Evolutionary conservation across 495 filamentous ascomycete species (phyloP).

Genomic region (Tuber aestivum): DNA sequence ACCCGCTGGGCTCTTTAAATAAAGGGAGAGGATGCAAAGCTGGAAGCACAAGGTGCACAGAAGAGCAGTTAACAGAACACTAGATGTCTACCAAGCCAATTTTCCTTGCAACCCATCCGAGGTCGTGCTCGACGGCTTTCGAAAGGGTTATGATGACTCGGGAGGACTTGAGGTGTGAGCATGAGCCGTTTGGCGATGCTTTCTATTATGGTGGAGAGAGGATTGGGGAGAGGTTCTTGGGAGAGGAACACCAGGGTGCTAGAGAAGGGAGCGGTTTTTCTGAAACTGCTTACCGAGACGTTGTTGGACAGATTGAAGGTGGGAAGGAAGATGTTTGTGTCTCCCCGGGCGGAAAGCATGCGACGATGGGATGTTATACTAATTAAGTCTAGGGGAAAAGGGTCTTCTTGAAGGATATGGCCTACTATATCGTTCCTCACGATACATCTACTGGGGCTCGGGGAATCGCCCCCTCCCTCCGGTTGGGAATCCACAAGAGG

Average conservation of each 20-base stretch:
- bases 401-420: constrained; percentile 96
- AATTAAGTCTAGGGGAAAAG: constrained; percentile 55
- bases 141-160: constrained; percentile 97
- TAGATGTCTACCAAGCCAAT: constrained; percentile 56
- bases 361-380: constrained; percentile 16
- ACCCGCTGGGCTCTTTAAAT: not conserved
- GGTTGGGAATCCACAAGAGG: constrained; percentile 35
- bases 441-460: constrained; percentile 48
- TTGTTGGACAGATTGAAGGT: constrained; percentile 64
- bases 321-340: constrained; percentile 61
- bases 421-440: constrained; percentile 78
- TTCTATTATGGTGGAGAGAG: constrained; percentile 93
- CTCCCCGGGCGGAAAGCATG: not conserved
- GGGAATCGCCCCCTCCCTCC: constrained; percentile 70
- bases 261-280: constrained; percentile 69
- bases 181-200: constrained; percentile 94
- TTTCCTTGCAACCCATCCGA: constrained; percentile 86
- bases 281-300: constrained; percentile 65
- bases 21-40: not conserved
- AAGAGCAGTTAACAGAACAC: not conserved
- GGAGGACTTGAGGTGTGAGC: constrained; percentile 70
- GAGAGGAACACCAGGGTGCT: constrained; percentile 56
- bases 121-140: constrained; percentile 92
- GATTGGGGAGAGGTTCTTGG: constrained; percentile 65
- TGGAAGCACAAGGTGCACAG: not conserved